A percentile compares a stretch with the other conserved stretches of the same genome.
Evolutionary conservation across 75 land plant species (phyloP).

Genomic region (Pinus taeda): DNA sequence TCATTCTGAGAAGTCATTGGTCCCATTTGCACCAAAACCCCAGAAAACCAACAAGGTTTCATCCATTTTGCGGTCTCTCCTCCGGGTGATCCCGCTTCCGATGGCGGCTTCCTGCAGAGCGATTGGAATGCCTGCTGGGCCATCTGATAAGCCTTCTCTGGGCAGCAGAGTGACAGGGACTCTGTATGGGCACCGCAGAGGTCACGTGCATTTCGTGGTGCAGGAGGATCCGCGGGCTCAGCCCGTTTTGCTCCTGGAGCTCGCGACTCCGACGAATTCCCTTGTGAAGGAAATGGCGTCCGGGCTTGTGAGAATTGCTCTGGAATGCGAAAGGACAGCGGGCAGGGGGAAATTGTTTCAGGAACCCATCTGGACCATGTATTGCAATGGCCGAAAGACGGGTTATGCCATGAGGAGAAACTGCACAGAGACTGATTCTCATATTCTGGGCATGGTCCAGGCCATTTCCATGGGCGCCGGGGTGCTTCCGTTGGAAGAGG

Average conservation of each 20-base stretch:
- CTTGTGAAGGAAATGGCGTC: slow-evolving; percentile 85
- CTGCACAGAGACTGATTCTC: slow-evolving; percentile 12
- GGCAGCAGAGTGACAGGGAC: slow-evolving; percentile 65
- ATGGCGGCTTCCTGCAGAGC: background rate
- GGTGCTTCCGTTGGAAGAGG: slow-evolving; percentile 14
- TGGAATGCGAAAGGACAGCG: slow-evolving; percentile 56
- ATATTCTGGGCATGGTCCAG: slow-evolving; percentile 9
- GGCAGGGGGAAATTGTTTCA: slow-evolving; percentile 3
- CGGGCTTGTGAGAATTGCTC: slow-evolving; percentile 68
- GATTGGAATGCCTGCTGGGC: slow-evolving; percentile 9
- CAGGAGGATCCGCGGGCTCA: slow-evolving; percentile 57
- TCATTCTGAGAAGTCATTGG: background rate
- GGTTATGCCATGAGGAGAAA: slow-evolving; percentile 19
- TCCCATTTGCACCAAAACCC: slow-evolving; percentile 1
- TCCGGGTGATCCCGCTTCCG: background rate
- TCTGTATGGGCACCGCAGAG: slow-evolving; percentile 63
- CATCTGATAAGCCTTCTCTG: slow-evolving; percentile 6
- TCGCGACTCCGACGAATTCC: slow-evolving; percentile 61
- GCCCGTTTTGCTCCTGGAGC: slow-evolving; percentile 61
- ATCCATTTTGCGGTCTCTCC: background rate
- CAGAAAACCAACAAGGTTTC: background rate
- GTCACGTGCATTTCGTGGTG: slow-evolving; percentile 73
- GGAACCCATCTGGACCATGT: slow-evolving; percentile 29
- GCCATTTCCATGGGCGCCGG: slow-evolving; percentile 32
- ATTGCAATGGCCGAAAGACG: slow-evolving; percentile 31